phyloP scores from a whole-genome alignment of 495 filamentous ascomycete genomes.

The Neurospora tetrasperma region DNA sequence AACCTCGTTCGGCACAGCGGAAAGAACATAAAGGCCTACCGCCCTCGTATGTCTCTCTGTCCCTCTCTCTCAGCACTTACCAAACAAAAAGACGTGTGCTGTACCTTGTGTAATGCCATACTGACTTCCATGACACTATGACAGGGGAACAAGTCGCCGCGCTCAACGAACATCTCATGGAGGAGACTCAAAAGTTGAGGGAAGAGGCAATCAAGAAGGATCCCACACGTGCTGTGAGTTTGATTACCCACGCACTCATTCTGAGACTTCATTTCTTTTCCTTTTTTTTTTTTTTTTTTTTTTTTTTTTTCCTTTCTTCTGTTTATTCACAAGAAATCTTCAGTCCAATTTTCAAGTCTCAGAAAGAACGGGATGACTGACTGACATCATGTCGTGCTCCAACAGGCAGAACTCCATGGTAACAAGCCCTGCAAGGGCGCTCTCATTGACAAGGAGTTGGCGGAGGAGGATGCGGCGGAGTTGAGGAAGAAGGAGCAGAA shows the following conservation, averaged over 20 bases:
- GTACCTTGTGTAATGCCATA: background rate
- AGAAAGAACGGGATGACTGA: background rate
- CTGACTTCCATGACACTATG: background rate
- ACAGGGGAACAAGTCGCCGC: slow-evolving; percentile 11
- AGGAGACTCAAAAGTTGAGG: slow-evolving; percentile 6
- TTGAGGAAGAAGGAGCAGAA: slow-evolving; percentile 12
- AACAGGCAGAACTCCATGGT: slow-evolving; percentile 13
- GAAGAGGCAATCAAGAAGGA: slow-evolving; percentile 16
- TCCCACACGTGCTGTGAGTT: slow-evolving; percentile 14
- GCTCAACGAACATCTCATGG: slow-evolving; percentile 6
- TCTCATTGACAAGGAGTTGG: slow-evolving; percentile 19
- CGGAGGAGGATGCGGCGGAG: slow-evolving; percentile 14
- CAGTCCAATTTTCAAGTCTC: background rate
- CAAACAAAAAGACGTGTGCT: background rate
- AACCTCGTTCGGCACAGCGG: slow-evolving; percentile 9
- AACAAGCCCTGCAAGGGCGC: slow-evolving; percentile 17
- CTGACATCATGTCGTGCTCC: background rate
- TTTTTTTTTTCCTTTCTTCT: background rate
- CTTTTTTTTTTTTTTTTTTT: background rate
- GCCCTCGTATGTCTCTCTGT: slow-evolving; percentile 10
- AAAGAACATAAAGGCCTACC: slow-evolving; percentile 17
- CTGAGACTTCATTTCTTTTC: no score
- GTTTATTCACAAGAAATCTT: background rate
- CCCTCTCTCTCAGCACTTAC: background rate
- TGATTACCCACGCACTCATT: no score